These are phyloP conservation scores for Hypoxylon fuscum DNA, from an alignment of 495 filamentous ascomycete species.

Conservation along the genomic window DNA sequence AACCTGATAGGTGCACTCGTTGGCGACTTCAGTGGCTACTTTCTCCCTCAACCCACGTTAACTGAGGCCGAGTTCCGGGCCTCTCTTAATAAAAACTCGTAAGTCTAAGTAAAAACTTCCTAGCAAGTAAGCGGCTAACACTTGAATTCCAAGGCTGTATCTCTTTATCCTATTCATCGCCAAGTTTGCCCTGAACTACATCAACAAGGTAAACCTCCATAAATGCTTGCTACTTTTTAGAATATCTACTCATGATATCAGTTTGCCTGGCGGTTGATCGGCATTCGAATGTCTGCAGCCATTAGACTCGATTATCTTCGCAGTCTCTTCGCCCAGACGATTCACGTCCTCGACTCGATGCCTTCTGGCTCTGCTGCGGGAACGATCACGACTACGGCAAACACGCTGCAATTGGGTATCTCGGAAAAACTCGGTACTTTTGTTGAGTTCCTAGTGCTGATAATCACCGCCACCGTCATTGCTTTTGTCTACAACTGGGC, in stretches of 20 bases:
- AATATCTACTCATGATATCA: slow-evolving; percentile 24
- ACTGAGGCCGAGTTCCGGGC: slow-evolving; percentile 37
- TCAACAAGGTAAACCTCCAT: slow-evolving; percentile 60
- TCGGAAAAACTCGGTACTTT: slow-evolving; percentile 62
- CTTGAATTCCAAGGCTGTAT: slow-evolving; percentile 32
- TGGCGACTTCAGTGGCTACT: slow-evolving; percentile 45
- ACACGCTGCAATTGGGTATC: slow-evolving; percentile 67
- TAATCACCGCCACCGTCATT: slow-evolving; percentile 56
- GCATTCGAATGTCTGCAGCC: slow-evolving; percentile 60
- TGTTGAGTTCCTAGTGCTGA: slow-evolving; percentile 53
- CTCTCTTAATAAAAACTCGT: slow-evolving; percentile 41
- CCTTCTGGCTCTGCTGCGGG: slow-evolving; percentile 61
- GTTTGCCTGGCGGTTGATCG: slow-evolving; percentile 59
- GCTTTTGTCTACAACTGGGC: slow-evolving; percentile 67
- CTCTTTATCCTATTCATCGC: slow-evolving; percentile 54
- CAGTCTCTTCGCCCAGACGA: slow-evolving; percentile 62
- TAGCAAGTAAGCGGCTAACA: slow-evolving; percentile 10
- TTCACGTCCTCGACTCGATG: slow-evolving; percentile 67
- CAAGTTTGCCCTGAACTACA: slow-evolving; percentile 55
- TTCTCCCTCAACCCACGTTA: slow-evolving; percentile 29
- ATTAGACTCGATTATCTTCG: slow-evolving; percentile 63
- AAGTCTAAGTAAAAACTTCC: background rate
- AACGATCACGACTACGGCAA: slow-evolving; percentile 68
- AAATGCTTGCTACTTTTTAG: too few species aligned
- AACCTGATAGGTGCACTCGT: slow-evolving; percentile 36